A percentile compares a stretch with the other conserved stretches of the same genome.
Evolutionary conservation across 345 rosid species (phyloP).

Genomic region (Passiflora organensis): DNA sequence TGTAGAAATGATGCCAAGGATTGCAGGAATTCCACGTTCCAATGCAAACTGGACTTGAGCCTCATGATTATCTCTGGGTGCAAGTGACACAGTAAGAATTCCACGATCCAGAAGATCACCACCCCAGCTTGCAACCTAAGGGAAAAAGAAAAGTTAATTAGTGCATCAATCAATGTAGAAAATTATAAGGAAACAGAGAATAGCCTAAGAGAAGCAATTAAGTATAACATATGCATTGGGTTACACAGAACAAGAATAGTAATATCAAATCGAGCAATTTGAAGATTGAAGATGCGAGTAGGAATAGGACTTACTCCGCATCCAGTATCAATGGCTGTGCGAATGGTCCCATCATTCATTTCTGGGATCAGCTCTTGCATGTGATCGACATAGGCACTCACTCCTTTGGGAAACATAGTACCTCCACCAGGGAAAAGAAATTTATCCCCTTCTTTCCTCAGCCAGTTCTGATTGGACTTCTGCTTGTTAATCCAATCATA

Average conservation of each 20-base stretch:
- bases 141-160: background rate
- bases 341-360: conserved; percentile 83
- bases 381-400: conserved; percentile 85
- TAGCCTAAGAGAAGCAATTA: too few relatives aligned
- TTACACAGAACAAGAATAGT: background rate
- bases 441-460: conserved; percentile 84
- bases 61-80: conserved; percentile 98
- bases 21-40: conserved; percentile 98
- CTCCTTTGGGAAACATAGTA: conserved; percentile 96
- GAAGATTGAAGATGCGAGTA: background rate
- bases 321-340: conserved; percentile 95
- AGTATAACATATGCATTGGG: too few relatives aligned
- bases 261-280: background rate
- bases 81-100: conserved; percentile 84
- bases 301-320: conserved; percentile 68
- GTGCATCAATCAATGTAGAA: background rate
- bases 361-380: conserved; percentile 95
- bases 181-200: background rate
- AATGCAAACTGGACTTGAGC: conserved; percentile 98
- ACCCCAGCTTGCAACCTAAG: conserved; percentile 99
- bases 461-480: conserved; percentile 97
- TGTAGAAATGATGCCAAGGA: conserved; percentile 92
- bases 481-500: conserved; percentile 96
- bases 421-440: conserved; percentile 97
- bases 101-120: conserved; percentile 91